Base-by-base conservation (phyloP, 352 stramenopile genomes). In the Phytopythium helicoides region DNA sequence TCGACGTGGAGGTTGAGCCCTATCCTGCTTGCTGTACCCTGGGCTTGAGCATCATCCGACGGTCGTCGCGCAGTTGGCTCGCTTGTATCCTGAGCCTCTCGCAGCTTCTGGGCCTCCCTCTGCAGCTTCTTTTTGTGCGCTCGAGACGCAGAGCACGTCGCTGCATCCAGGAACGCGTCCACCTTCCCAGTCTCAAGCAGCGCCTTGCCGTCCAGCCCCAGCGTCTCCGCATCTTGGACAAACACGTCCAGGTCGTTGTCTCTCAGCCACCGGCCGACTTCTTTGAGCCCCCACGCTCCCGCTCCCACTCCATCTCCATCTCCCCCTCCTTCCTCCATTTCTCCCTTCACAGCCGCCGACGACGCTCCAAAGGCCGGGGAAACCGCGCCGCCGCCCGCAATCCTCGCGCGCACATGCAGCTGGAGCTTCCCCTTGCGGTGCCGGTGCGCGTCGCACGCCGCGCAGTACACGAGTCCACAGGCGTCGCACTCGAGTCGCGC, bases 391-490 rank as follows among this genome's bases (percentile, higher is more conserved):
- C 10, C 33, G 23, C 14, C 23, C 31, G 60, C 49, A 39, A 78
- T 31, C 3, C 44, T 23, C 37, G 68, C 59, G 26, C 83, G 74
- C 38, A 77, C 58, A 46, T 94, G 83, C 31, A 86, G 70, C 42
- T 74, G 59, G n/a, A 94, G 74, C 55, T 90, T 94, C 18, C 83
- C 83, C 58, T 94, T 94, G 58, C 83, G 83, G 57, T 94, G 83
- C 53, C 79, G 67, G 26, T 79, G 68, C 23, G 65, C 68, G 61
- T 94, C 81, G 50, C 83, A 94, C 3, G 53, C 39, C 22, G 58
- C 47, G 48, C 83, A 94, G 64, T 92, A 94, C 54, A 76, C 62
- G 35, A 94, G 64, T 3, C 81, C 83, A 47, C 83, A 94, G 58
- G 87, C 83, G 21, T 83, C 66, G 49, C 83, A 94, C 12, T 70